Evolutionary conservation across 2,329 filamentous ascomycete species (phyloP), one percentile per base, ranked within the genome.

Genomic region (Raffaelea ambrosiae): DNA sequence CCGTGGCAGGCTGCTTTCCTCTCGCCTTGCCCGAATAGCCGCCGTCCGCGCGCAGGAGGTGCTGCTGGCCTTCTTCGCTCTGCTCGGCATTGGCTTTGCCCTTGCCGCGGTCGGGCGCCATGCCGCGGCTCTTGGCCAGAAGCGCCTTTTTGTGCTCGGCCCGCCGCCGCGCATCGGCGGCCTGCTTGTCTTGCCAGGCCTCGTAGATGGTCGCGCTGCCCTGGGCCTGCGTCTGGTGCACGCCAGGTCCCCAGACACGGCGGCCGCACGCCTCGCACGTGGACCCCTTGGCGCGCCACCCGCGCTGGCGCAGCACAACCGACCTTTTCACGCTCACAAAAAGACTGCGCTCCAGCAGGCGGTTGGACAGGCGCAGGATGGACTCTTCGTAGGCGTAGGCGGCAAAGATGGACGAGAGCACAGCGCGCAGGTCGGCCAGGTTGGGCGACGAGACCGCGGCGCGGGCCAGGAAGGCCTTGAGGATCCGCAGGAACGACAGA

Each of bases 311-410:
- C 5, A 93, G 75, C 47, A 77, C 73, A 8, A 86, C 80, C 5
- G 88, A 83, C 55, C 86, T 78, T 40, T 81, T 73, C 33, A 98
- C 88, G 54, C 87, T 84, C 38, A 85, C 78, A 58, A 97, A 98
- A 5, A 95, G 74, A 58, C 93, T 93, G 55, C 88, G 84, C 53
- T 95, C 90, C 0, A 98, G 73, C 48, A 98, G 81, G 4, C 84
- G 77, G 61, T 91, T 95, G 1, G 93, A 88, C 3, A 98, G 77
- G 2, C 78, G 75, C 19, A 98, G 75, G 16, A 98, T 86, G 0
- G 86, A 90, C 62, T 91, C 87, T 64, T 98, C 93, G 61, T 97
- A 96, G 0, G 89, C 84, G 62, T 98, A 98, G 0, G 93, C 91
- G 0, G 91, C 83, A 66, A 98, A 97, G 48, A 98, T 91, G 13